Base-by-base conservation (phyloP, 2,329 filamentous ascomycete genomes). In the Emergomyces africanus region DNA sequence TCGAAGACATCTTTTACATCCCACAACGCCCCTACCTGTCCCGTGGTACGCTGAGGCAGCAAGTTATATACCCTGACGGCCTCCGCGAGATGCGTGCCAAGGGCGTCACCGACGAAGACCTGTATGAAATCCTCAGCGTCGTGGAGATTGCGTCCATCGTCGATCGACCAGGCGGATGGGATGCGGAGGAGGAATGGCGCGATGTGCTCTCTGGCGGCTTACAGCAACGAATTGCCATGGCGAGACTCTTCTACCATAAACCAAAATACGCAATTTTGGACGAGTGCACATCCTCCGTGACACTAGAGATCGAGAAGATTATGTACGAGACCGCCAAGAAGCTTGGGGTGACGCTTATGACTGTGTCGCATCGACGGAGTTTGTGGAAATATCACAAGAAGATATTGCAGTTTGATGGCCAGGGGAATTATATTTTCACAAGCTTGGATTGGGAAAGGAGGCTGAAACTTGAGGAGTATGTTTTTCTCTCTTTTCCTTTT, bases 301-400 rank as follows among this genome's bases (percentile, higher is more conserved):
- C 95, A 18, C 81, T 96, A 33, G 92, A 97, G 66, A 90, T 91
- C 61, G 94, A 99, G 70, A 87, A 90, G 70, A 82, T 90, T 70
- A 97, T 99, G 90, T 99, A 99, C 73, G 92, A 96, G 66, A 91
- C 90, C 59, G 94, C 94, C 56, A 97, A 99, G 79, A 80, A 83
- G 20, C 76, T 96, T 20, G 90, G 89, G 3, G 94, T 96, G 67
- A 97, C 94, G 0, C 81, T 99, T 63, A 96, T 99, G 89, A 99
- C 94, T 0, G 94, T 99, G 28, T 90, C 86, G 64, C 94, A 99
- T 72, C 80, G 94, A 9, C 79, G 90, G 62, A 95, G 89, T 75
- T 74, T 99, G 66, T 99, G 94, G 94, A 91, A 94, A 73, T 97
- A 99, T 72, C 94, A 99, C 72, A 87, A 84, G 65, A 87, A 87